Evolutionary conservation across 352 stramenopile species (phyloP).

Genomic region (Phytophthora cryptogea): DNA sequence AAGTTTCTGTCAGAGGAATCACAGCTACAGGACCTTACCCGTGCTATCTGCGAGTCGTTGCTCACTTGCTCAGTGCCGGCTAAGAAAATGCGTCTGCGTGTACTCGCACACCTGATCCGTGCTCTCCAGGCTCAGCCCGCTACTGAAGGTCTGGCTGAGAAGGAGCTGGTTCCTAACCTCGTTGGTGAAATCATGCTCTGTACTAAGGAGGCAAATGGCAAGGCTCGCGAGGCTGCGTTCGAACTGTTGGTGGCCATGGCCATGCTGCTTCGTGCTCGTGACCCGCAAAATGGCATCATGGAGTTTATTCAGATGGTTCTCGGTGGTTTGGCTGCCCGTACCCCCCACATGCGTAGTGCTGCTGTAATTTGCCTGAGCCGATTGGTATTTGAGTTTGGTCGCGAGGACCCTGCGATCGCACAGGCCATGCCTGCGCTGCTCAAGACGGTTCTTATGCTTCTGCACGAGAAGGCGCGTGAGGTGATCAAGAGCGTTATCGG

Average conservation of each 20-base stretch:
- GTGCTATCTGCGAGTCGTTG: slow-evolving; percentile 94
- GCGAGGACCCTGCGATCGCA: slow-evolving; percentile 64
- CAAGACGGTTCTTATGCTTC: slow-evolving; percentile 91
- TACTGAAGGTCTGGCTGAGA: slow-evolving; percentile 53
- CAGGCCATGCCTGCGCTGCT: slow-evolving; percentile 89
- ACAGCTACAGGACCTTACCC: slow-evolving; percentile 92
- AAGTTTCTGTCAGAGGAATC: slow-evolving; percentile 75
- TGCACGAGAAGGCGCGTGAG: slow-evolving; percentile 94
- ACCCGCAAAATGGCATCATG: slow-evolving; percentile 71
- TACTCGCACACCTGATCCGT: slow-evolving; percentile 79
- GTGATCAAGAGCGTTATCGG: slow-evolving; percentile 96
- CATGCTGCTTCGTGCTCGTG: slow-evolving; percentile 67
- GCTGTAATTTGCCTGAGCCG: slow-evolving; percentile 94
- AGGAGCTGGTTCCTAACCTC: slow-evolving; percentile 89
- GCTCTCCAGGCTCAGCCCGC: slow-evolving; percentile 70
- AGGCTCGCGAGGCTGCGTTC: slow-evolving; percentile 89
- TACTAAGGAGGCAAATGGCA: slow-evolving; percentile 97
- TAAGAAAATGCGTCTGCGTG: slow-evolving; percentile 95
- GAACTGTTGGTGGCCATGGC: slow-evolving; percentile 87
- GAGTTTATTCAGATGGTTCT: slow-evolving; percentile 94
- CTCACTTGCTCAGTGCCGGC: slow-evolving; percentile 95
- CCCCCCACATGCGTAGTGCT: slow-evolving; percentile 96
- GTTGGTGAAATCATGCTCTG: slow-evolving; percentile 96
- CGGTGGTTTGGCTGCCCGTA: slow-evolving; percentile 91
- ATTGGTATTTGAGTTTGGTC: slow-evolving; percentile 95